These are phyloP conservation scores for Rossbeevera mucosa DNA, from an alignment of 768 basidiomycete genomes.

Conservation along the genomic window DNA sequence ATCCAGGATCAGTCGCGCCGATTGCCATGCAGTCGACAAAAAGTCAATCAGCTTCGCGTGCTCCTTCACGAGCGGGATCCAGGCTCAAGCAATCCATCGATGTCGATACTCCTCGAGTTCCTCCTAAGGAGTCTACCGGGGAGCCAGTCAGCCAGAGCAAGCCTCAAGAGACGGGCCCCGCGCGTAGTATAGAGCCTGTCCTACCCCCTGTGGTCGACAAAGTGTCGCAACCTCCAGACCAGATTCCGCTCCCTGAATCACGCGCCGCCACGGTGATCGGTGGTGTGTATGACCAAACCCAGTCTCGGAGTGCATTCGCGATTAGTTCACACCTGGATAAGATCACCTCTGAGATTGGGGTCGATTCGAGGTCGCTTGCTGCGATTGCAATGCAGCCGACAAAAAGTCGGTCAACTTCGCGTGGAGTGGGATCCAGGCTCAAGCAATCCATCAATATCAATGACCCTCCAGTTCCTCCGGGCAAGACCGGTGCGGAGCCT, in stretches of 20 bases:
- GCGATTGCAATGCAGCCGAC: conserved; percentile 3
- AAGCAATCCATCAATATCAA: neutral
- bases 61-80: conserved; percentile 1
- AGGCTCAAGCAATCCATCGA: conserved; percentile 1
- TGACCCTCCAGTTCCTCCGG: conserved; percentile 1
- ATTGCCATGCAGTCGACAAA: conserved; percentile 1
- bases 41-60: conserved; percentile 4
- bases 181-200: conserved; percentile 6
- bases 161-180: conserved; percentile 1
- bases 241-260: conserved; percentile 25
- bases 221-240: conserved; percentile 13
- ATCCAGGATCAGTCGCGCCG: conserved; percentile 6
- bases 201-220: neutral
- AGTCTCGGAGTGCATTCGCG: conserved; percentile 5
- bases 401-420: conserved; percentile 1
- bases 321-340: conserved; percentile 13
- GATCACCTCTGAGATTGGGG: conserved; percentile 4
- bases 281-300: conserved; percentile 22
- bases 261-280: conserved; percentile 30
- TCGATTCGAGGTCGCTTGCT: conserved; percentile 1
- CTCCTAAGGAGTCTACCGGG: conserved; percentile 2
- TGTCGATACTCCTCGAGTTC: neutral
- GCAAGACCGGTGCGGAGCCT: conserved; percentile 7
- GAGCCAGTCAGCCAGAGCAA: conserved; percentile 2
- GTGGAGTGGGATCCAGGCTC: conserved; percentile 7